Evolutionary conservation across 2,329 filamentous ascomycete species (phyloP), one percentile per base, ranked within the genome.

Genomic region (Alternaria gaisen): DNA sequence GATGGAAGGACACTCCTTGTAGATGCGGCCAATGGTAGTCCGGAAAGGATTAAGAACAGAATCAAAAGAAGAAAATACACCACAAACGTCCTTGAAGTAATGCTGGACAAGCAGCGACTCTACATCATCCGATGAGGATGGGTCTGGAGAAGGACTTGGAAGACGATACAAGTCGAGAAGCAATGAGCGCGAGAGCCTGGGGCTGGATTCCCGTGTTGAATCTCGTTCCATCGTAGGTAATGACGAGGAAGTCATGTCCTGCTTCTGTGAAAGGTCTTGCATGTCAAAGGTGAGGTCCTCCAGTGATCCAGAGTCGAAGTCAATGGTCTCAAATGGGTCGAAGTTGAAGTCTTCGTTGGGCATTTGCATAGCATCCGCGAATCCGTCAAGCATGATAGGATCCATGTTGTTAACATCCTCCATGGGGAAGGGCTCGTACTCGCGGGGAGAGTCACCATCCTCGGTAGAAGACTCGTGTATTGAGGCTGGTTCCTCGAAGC

Each of bases 51-150:
- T 90, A 65, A 88, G 80, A 12, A 82, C 80, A 20, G 86, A 88
- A 72, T 89, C 87, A 67, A 88, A 90, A 60, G 85, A 87, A n/a
- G 87, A 89, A 72, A 87, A 89, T 10, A 89, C 76, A 4, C 82
- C 83, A 50, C 86, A 87, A 3, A 88, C 86, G 60, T 88, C 85
- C 66, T 85, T 85, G 77, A 89, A 89, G 66, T 89, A 89, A 66
- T 89, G 87, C 48, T 88, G 86, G 10, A 89, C 84, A 16, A 89
- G 77, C 46, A 85, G 82, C 47, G 85, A 87, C 4, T 85, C 83
- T 18, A 83, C 78, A 47, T 86, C 83, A 58, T 75, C 72, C n/a
- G 69, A 61, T 26, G 84, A 66, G 30, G 72, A 69, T 58, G 69
- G 36, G 60, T 75, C 58, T 42, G 78, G 68, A 59, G 79, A 67